Conservation (phyloP, 805 yeast species). For the Komagataella ulmi region DNA sequence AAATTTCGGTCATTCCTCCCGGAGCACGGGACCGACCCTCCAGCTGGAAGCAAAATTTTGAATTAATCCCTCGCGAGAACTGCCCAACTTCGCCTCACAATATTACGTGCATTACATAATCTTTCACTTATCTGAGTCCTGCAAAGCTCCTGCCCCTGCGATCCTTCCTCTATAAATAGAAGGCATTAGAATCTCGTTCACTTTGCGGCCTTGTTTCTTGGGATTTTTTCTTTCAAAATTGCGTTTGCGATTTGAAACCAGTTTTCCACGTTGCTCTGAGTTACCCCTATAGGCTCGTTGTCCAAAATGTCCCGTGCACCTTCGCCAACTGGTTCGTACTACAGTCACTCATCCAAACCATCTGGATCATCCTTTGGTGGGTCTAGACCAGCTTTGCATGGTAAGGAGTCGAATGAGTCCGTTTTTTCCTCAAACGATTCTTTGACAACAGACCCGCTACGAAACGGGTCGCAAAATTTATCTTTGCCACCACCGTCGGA, state of each 20-base stretch:
- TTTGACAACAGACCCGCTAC: too few species aligned
- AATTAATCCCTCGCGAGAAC: background rate
- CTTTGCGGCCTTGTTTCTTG: background rate
- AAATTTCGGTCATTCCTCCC: background rate
- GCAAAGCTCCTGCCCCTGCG: background rate
- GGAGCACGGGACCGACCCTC: background rate
- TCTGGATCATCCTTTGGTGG: background rate
- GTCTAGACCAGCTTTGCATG: background rate
- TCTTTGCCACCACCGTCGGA: slow-evolving; percentile 13
- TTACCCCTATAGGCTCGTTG: background rate
- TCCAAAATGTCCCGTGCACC: background rate
- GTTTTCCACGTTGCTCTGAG: background rate
- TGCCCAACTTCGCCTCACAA: background rate
- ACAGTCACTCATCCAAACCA: background rate
- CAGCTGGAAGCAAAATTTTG: background rate
- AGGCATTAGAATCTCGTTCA: background rate
- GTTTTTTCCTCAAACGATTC: background rate
- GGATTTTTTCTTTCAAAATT: background rate
- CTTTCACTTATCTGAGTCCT: background rate
- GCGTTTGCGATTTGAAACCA: background rate
- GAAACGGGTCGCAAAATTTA: background rate
- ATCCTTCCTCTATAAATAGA: background rate
- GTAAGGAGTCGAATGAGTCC: background rate
- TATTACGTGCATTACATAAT: background rate
- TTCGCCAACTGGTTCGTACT: background rate